These are phyloP conservation scores for Claviceps capensis DNA, from an alignment of 2,329 filamentous ascomycete genomes.

Conservation along the genomic window DNA sequence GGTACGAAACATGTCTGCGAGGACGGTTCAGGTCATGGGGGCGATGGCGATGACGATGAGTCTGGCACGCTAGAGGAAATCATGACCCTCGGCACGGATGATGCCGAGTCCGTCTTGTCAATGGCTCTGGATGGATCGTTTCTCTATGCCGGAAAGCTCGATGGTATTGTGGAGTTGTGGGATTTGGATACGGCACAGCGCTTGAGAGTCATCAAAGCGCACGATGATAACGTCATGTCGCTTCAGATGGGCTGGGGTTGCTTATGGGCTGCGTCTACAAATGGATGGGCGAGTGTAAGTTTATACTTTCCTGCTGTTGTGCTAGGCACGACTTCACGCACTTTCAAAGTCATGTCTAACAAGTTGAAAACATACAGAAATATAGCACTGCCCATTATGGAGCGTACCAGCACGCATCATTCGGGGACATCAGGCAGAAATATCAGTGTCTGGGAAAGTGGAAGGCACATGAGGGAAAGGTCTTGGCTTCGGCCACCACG, in stretches of 20 bases:
- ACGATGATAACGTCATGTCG: slow-evolving; percentile 71
- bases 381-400: slow-evolving; percentile 53
- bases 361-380: slow-evolving; percentile 32
- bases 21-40: slow-evolving; percentile 16
- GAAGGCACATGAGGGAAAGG: slow-evolving; percentile 75
- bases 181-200: slow-evolving; percentile 90
- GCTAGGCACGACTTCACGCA: too few species aligned
- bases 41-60: slow-evolving; percentile 20
- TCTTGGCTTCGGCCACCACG: slow-evolving; percentile 70
- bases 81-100: slow-evolving; percentile 46
- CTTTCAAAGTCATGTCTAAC: background rate
- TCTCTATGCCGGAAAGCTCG: slow-evolving; percentile 77
- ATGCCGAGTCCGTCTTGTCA: slow-evolving; percentile 55
- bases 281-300: slow-evolving; percentile 69
- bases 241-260: slow-evolving; percentile 75
- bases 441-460: slow-evolving; percentile 69
- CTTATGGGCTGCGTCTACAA: slow-evolving; percentile 79
- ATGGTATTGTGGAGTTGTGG: slow-evolving; percentile 88
- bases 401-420: slow-evolving; percentile 33
- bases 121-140: slow-evolving; percentile 82
- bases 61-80: slow-evolving; percentile 54
- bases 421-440: slow-evolving; percentile 54
- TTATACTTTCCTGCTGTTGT: background rate
- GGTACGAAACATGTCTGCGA: slow-evolving; percentile 2
- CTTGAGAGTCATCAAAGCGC: slow-evolving; percentile 70